Conservation (phyloP, 2,329 filamentous ascomycete genomes). For the Dactylellina drechsleri region DNA sequence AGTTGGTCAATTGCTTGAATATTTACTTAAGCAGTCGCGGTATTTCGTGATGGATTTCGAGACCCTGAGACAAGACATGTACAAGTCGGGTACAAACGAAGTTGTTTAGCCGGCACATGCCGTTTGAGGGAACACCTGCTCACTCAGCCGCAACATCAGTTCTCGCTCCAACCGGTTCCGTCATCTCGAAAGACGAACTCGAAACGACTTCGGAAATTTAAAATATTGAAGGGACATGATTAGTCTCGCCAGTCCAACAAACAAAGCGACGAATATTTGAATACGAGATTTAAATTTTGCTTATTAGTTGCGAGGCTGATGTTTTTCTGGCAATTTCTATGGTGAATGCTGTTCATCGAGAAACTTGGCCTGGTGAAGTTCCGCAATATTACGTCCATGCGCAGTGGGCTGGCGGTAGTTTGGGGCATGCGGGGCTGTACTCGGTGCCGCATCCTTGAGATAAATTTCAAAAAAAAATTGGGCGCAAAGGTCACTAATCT, state of each 20-base stretch:
- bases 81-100: no score
- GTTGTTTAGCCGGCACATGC: neutral
- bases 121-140: neutral
- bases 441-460: no score
- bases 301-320: neutral
- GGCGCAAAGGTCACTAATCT: neutral
- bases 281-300: neutral
- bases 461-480: neutral
- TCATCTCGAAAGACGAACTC: neutral
- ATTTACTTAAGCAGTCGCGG: no score
- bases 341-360: constrained; percentile 2
- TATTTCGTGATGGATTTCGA: no score
- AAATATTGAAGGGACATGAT: neutral
- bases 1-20: no score
- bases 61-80: no score
- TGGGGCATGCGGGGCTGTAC: neutral
- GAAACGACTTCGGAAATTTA: neutral
- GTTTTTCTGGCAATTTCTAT: neutral
- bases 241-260: neutral
- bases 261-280: neutral
- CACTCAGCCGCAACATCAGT: constrained; percentile 1
- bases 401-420: constrained; percentile 12
- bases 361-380: neutral
- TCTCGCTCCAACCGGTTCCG: neutral
- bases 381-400: constrained; percentile 20